phyloP scores from a whole-genome alignment of 2,329 filamentous ascomycete species.

The Fusarium devonianum region DNA sequence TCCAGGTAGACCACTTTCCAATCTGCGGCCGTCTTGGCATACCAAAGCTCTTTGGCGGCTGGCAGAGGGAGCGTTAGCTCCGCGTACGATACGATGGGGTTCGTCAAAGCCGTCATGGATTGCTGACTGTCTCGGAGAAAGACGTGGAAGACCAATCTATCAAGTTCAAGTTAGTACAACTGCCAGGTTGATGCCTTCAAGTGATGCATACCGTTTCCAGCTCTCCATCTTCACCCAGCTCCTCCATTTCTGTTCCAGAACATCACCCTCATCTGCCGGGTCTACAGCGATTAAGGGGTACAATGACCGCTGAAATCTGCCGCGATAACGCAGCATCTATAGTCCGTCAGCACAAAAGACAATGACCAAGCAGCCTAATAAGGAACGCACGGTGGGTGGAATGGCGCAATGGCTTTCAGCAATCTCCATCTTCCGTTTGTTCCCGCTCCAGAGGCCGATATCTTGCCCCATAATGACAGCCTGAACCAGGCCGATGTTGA shows the following conservation, averaged over 20 bases:
- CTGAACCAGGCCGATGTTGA: constrained; percentile 58
- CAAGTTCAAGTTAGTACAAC: constrained; percentile 18
- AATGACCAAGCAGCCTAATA: no score
- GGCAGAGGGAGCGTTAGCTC: constrained; percentile 73
- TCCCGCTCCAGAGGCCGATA: constrained; percentile 62
- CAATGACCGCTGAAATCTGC: constrained; percentile 63
- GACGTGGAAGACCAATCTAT: constrained; percentile 67
- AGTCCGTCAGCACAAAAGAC: constrained; percentile 20
- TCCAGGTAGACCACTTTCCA: constrained; percentile 70
- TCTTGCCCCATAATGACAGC: constrained; percentile 58
- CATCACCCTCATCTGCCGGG: constrained; percentile 62
- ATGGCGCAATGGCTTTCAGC: constrained; percentile 58
- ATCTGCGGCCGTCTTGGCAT: constrained; percentile 65
- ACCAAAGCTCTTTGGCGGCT: constrained; percentile 68
- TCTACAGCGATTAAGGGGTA: constrained; percentile 60
- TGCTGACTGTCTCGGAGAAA: constrained; percentile 71
- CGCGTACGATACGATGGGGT: constrained; percentile 71
- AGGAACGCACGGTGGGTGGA: constrained; percentile 52
- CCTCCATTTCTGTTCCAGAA: constrained; percentile 70
- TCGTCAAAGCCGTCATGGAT: constrained; percentile 71
- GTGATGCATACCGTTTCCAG: constrained; percentile 62
- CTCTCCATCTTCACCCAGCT: constrained; percentile 70
- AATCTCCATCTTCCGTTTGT: constrained; percentile 63
- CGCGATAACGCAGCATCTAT: constrained; percentile 63
- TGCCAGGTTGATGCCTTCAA: background rate